Base-by-base conservation (phyloP, 345 rosid genomes). In the Aquilaria sinensis region DNA sequence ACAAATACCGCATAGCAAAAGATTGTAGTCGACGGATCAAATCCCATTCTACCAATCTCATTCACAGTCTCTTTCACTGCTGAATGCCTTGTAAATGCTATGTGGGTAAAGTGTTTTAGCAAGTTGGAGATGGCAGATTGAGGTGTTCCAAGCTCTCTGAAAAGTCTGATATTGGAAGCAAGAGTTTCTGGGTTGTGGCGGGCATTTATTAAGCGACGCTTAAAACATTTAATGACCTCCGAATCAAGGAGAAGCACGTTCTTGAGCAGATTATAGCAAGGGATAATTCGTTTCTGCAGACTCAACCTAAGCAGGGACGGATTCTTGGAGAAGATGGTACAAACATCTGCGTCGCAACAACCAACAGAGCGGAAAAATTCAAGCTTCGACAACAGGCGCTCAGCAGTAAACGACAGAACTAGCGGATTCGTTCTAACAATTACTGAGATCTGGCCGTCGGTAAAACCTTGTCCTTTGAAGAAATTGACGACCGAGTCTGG, bases 41-140 rank as follows among this genome's bases (percentile, higher is more conserved):
- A 81, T 32, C 83, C 79, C 34, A 69, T 51, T 61, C 59, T 29
- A 4, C 51, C 33, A 46, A 68, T 70, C 67, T 72, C 54, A 55
- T 62, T 48, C 1, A 78, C 51, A 12, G 15, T 57, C 37, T 43
- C 63, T 9, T 33, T 37, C 43, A 37, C 4, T 3, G 4, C 43
- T 37, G 43, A 37, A 37, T 3, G 43, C 43, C 7, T 37, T 37
- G 4, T 37, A 37, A 37, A 37, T 37, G 43, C 43, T 37, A 37
- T 7, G 43, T 37, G 5, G 43, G 43, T 3, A 37, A 37, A 37
- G 43, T 37, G 43, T 7, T 37, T 3, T 3, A 37, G 7, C 43
- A 37, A 37, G 43, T 37, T 23, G 7, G 7, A 3, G 5, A 37
- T 37, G 43, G 43, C 43, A 7, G 43, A 37, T 3, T 37, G 43